Conservation (phyloP, 2,329 filamentous ascomycete species). For the Sordariomycetes sp. region DNA sequence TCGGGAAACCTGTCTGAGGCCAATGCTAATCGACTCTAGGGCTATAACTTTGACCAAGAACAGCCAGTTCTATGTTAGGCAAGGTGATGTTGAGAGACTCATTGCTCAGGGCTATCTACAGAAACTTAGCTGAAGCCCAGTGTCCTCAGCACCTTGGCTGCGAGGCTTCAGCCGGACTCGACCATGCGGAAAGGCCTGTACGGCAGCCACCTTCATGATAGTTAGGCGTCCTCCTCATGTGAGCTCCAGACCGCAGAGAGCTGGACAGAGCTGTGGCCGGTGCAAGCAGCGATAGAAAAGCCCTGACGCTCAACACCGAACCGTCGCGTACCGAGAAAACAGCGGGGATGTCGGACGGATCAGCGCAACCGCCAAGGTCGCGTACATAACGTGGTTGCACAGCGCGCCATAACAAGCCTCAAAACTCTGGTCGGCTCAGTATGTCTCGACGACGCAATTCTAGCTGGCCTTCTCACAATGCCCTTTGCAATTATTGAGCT, state of each 20-base stretch:
- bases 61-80: conserved; percentile 93
- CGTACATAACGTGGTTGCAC: neutral
- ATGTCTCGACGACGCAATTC: no score
- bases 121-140: conserved; percentile 70
- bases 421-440: neutral
- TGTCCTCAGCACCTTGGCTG: no score
- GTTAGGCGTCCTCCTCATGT: no score
- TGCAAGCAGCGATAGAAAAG: no score
- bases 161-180: no score
- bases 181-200: no score
- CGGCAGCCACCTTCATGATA: no score
- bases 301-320: no score
- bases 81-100: conserved; percentile 88
- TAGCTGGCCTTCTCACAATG: no score
- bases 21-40: conserved; percentile 34
- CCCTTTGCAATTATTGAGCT: no score
- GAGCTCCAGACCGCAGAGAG: no score
- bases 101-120: conserved; percentile 94
- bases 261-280: no score
- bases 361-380: neutral
- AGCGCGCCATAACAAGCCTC: neutral
- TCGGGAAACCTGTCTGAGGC: neutral
- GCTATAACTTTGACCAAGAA: conserved; percentile 96
- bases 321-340: neutral
- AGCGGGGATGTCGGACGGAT: neutral